Conservation (phyloP, 2,329 filamentous ascomycete genomes). For the Fusarium foetens region DNA sequence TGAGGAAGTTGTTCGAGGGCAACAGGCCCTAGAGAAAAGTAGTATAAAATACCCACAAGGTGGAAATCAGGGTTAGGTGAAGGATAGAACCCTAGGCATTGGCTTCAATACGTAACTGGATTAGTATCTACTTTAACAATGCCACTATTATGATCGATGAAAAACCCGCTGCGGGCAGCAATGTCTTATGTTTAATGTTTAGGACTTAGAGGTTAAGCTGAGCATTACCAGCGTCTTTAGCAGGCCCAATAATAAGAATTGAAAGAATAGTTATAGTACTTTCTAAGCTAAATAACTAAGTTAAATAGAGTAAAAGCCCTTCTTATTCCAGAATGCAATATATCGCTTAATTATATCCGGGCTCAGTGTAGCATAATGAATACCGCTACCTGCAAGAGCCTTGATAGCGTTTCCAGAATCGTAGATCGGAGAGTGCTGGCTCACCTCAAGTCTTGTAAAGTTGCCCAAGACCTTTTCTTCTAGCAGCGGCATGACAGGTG, state of each 20-base stretch:
- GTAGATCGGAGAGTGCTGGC: not conserved
- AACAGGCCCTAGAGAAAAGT: not conserved
- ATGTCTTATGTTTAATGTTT: too few species aligned
- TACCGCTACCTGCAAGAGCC: not conserved
- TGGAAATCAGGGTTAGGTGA: not conserved
- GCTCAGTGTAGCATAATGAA: not conserved
- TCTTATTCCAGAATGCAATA: not conserved
- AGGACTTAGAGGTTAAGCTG: too few species aligned
- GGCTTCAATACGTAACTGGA: too few species aligned
- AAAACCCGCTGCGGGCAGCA: too few species aligned
- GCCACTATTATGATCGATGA: too few species aligned
- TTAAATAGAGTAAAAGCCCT: not conserved
- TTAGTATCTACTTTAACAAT: too few species aligned
- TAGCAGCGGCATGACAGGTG: not conserved
- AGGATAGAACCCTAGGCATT: not conserved
- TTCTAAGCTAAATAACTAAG: rapidly evolving
- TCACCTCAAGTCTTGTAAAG: slow-evolving; percentile 3
- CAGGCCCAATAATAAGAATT: too few species aligned
- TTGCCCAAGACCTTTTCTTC: not conserved
- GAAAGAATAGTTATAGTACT: too few species aligned
- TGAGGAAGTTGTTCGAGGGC: not conserved
- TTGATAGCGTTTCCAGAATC: not conserved
- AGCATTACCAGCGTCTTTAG: too few species aligned
- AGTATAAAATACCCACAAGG: not conserved
- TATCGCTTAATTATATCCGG: not conserved